Evolutionary conservation across 768 basidiomycete species (phyloP), one percentile per base, ranked within the genome.

Genomic region (Pisolithus tinctorius): DNA sequence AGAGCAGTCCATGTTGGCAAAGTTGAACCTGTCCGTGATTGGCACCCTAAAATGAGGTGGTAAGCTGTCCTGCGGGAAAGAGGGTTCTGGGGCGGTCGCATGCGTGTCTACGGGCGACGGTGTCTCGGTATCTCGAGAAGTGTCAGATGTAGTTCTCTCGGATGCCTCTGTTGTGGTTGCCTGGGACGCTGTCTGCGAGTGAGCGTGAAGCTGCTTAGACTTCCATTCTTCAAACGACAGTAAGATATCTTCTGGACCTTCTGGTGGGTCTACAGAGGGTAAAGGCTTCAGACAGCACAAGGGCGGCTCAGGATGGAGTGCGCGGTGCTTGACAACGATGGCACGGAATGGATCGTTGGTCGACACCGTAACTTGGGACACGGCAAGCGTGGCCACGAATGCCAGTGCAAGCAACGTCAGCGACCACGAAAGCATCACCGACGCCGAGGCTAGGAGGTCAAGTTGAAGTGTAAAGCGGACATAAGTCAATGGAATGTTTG

Each of bases 151-250:
- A 52, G 20, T 49, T 39, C 31, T 42, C n/a, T 53, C 47, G 38
- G 52, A 42, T 1, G 45, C 13, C 4, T 63, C 57, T 36, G 17
- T 36, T 30, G 43, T 45, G 17, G 45, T 17, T 27, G 61, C 63
- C 38, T 58, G 58, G 23, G 58, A 57, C 46, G 62, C 66, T 11
- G 55, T 55, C 36, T 64, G 63, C 20, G 66, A 62, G n/a, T 66
- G 61, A 11, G 60, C 63, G 54, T 79, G 73, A 44, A 72, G 60
- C 51, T 84, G 84, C 57, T 79, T 87, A 30, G 80, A 80, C 61
- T 90, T 90, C 90, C 90, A 93, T 57, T 92, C 90, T 60, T 92
- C 86, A 60, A 93, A 93, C 0, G 88, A 87, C 20, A 90, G 77
- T 20, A 92, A 69, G 5, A 84, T 67, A 48, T 83, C 81, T 47